Conservation (phyloP, 352 stramenopile species). For the Phytophthora sansomeana region DNA sequence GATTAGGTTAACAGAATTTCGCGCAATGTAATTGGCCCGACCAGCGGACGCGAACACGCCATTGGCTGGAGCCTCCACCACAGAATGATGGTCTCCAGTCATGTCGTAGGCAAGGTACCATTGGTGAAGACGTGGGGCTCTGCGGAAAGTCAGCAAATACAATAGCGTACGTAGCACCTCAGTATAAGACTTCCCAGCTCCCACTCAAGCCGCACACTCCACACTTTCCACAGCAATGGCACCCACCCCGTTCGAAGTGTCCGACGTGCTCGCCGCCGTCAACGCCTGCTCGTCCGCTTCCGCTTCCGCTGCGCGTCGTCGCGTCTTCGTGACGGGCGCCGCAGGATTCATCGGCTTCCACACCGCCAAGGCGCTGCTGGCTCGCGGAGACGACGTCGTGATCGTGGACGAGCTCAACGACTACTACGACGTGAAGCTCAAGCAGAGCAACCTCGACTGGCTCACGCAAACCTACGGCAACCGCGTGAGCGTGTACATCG, state of each 20-base stretch:
- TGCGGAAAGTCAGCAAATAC: neutral
- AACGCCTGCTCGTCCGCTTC: neutral
- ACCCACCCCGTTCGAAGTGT: conserved; percentile 34
- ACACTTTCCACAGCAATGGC: conserved; percentile 29
- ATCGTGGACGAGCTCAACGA: conserved; percentile 99
- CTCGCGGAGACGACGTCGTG: conserved; percentile 92
- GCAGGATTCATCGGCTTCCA: conserved; percentile 98
- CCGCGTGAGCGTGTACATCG: conserved; percentile 84
- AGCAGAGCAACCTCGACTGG: conserved; percentile 94
- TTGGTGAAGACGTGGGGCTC: conserved; percentile 14
- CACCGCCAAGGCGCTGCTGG: conserved; percentile 91
- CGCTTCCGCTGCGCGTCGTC: conserved; percentile 16
- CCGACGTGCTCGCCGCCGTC: conserved; percentile 18
- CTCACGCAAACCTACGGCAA: conserved; percentile 68
- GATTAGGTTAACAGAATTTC: conserved; percentile 23
- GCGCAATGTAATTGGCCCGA: conserved; percentile 10
- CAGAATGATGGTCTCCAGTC: conserved; percentile 22
- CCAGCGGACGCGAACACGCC: neutral
- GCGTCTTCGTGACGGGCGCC: conserved; percentile 91
- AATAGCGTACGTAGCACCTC: neutral
- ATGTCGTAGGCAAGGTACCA: neutral
- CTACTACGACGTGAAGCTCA: conserved; percentile 98
- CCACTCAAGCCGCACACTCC: conserved; percentile 7
- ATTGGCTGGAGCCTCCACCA: conserved; percentile 9
- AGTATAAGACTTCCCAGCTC: conserved; percentile 13